A percentile compares a stretch with the other conserved stretches of the same genome.
These are phyloP conservation scores for Penicillium maclennaniae DNA, from an alignment of 495 filamentous ascomycete genomes.

Conservation along the genomic window DNA sequence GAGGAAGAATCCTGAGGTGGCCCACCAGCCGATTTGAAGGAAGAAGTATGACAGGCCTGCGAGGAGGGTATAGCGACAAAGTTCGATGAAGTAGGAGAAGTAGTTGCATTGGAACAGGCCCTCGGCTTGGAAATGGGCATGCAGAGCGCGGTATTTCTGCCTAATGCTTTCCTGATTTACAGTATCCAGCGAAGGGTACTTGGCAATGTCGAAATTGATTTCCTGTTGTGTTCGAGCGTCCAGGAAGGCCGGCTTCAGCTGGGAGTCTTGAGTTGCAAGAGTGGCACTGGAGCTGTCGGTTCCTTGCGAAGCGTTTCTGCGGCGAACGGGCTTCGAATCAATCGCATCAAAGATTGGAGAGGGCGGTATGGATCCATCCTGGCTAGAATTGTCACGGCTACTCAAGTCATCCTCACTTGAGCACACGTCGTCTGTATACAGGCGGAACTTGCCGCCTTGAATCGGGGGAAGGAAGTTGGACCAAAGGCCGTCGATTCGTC, in stretches of 20 bases:
- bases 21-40: constrained; percentile 71
- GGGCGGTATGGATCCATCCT: constrained; percentile 34
- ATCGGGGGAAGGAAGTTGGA: constrained; percentile 87
- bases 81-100: constrained; percentile 71
- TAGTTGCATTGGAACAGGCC: constrained; percentile 87
- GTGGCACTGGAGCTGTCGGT: constrained; percentile 35
- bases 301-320: constrained; percentile 26
- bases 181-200: constrained; percentile 76
- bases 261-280: constrained; percentile 21
- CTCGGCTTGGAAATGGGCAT: constrained; percentile 65
- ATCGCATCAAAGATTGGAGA: constrained; percentile 65
- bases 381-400: constrained; percentile 30
- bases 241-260: constrained; percentile 57
- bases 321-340: constrained; percentile 34
- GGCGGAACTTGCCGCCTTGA: constrained; percentile 82
- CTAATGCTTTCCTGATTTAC: constrained; percentile 75
- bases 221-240: constrained; percentile 72
- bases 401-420: constrained; percentile 36
- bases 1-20: constrained; percentile 66
- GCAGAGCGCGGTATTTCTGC: constrained; percentile 71
- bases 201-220: constrained; percentile 70
- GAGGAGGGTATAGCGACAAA: constrained; percentile 70
- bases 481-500: constrained; percentile 78
- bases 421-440: constrained; percentile 38
- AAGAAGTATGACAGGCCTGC: constrained; percentile 60